A percentile compares a stretch with the other conserved stretches of the same genome.
Conservation (phyloP, 2,329 filamentous ascomycete genomes). For the Colletotrichum simmondsii region DNA sequence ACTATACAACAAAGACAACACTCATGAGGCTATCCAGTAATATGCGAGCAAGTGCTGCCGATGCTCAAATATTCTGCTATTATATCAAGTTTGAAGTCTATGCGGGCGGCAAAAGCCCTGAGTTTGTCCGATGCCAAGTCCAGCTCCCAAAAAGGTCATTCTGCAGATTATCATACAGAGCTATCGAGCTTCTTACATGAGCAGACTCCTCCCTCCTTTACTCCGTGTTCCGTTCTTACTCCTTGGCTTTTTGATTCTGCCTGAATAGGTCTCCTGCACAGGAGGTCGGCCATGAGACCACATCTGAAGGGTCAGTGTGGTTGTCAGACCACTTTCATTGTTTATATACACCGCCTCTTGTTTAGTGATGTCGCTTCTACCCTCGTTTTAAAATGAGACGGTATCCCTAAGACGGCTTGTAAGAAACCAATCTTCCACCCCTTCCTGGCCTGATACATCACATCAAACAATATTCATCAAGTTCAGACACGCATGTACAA, state of each 20-base stretch:
- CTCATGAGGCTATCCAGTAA: too few species aligned
- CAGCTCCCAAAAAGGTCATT: fast-evolving
- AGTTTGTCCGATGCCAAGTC: background rate
- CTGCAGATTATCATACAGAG: background rate
- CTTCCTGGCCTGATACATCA: background rate
- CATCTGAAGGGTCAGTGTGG: background rate
- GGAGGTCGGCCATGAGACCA: background rate
- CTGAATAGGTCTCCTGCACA: background rate
- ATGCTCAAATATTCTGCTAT: too few species aligned
- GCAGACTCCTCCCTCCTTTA: background rate
- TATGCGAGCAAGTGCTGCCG: too few species aligned
- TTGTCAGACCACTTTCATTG: background rate
- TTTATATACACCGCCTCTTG: background rate
- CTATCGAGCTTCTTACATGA: background rate
- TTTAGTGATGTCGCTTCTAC: background rate
- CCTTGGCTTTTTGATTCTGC: background rate
- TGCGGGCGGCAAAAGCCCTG: too few species aligned
- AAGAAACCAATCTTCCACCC: background rate
- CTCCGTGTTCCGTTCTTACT: background rate
- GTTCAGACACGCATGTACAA: background rate
- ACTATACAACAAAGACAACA: too few species aligned
- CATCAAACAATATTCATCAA: background rate
- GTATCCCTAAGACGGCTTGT: background rate
- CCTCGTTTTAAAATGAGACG: background rate
- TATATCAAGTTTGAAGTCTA: too few species aligned